Base-by-base conservation (phyloP, 2,329 filamentous ascomycete species). In the Didymella segeticola region DNA sequence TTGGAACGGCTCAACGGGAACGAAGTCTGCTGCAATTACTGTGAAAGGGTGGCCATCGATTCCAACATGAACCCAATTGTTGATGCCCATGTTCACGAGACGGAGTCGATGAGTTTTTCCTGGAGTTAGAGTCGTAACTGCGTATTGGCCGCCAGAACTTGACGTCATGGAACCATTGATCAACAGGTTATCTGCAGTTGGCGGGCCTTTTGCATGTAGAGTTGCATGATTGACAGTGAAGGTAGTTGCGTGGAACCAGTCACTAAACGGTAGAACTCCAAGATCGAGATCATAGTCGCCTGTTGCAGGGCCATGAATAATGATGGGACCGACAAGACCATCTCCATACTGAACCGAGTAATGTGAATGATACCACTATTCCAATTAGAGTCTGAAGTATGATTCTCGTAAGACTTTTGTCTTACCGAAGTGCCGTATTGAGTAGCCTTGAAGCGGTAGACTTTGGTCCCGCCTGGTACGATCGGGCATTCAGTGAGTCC, bases 401-500 rank as follows among this genome's bases (percentile, higher is more conserved):
- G 19, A 4, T 31, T 4, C 65, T 72, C 7, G 71, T 64, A 14
- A 75, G 75, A 4, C 74, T 4, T 36, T 20, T 11, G 6, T 54
- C 63, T 54, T 53, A 67, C 64, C 12, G 71, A 69, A n/a, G 69
- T 63, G 30, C 72, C 72, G 30, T 71, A 73, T 43, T 75, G 71
- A 2, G 70, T 74, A 3, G 70, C 70, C 36, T 70, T 67, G 61
- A 72, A 75, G 8, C 56, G 67, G 48, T 73, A 75, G 3, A 66
- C 58, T 27, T 61, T 70, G 8, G 61, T 67, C n/a, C 60, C 58
- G 1, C 83, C 83, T 0, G 87, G 87, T 5, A 86, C 77, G 53
- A 90, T 85, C 1, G 88, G 87, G 58, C 88, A 91, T 69, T 91
- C 86, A 10, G 82, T 83, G 20, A 84, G 67, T 23, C 80, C 78